Percentiles rank a stretch among this genome's conserved stretches.
Evolutionary conservation across 2,329 filamentous ascomycete genomes (phyloP).

Genomic region (Diaporthe caulivora): DNA sequence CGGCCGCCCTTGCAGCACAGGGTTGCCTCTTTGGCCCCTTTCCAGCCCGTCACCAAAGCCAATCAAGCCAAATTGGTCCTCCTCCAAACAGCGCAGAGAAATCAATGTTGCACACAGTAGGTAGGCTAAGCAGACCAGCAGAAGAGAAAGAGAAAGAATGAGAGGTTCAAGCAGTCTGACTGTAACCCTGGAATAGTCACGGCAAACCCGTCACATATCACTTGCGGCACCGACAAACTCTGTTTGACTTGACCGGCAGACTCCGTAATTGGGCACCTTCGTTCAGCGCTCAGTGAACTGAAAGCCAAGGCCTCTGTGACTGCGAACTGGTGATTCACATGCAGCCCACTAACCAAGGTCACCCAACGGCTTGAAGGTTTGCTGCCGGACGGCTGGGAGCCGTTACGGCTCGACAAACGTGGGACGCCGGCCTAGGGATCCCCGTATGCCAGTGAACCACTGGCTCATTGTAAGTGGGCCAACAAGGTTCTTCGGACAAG

Average conservation of each 20-base stretch:
- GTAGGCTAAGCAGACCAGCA: background rate
- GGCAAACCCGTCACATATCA: conserved; percentile 9
- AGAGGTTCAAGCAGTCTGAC: background rate
- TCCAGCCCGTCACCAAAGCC: background rate
- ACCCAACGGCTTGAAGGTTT: conserved; percentile 43
- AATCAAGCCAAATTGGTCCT: background rate
- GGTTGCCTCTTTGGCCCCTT: conserved; percentile 8
- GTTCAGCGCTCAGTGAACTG: background rate
- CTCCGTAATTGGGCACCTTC: background rate
- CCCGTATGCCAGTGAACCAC: conserved; percentile 20
- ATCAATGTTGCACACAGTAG: background rate
- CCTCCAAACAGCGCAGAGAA: background rate
- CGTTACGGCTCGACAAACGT: conserved; percentile 21
- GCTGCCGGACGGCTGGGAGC: conserved; percentile 23
- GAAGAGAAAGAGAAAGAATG: background rate
- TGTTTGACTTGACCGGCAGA: background rate
- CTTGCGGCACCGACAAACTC: background rate
- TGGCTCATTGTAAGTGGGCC: conserved; percentile 8
- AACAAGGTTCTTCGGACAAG: conserved; percentile 27
- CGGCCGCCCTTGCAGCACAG: background rate
- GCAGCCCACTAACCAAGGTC: background rate
- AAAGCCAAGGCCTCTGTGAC: background rate
- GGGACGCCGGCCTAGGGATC: conserved; percentile 22
- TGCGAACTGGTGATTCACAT: background rate
- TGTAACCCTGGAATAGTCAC: background rate